Conservation (phyloP, 768 basidiomycete genomes). For the Sporobolomyces roseus region DNA sequence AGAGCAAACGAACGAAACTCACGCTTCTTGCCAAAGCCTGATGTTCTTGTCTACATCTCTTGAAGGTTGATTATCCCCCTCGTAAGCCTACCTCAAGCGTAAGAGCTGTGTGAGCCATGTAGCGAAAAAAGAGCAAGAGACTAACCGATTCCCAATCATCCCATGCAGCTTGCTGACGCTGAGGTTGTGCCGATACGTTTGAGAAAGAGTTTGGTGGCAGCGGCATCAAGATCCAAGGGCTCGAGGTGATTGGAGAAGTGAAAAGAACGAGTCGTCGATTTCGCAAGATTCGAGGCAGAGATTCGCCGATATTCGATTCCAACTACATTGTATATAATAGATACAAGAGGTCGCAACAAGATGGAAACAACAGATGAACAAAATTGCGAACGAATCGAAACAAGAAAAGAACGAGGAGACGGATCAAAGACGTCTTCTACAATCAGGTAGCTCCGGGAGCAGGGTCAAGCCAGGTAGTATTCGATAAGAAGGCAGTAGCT, state of each 20-base stretch:
- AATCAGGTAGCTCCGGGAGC: constrained; percentile 60
- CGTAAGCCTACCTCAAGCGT: constrained; percentile 9
- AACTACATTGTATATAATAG: neutral
- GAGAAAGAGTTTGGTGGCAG: neutral
- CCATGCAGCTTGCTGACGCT: neutral
- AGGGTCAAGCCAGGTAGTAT: constrained; percentile 77
- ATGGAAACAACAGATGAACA: neutral
- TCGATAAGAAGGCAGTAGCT: constrained; percentile 64
- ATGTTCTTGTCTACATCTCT: constrained; percentile 5
- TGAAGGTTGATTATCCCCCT: neutral
- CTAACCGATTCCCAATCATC: constrained; percentile 26
- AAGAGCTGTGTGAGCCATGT: neutral
- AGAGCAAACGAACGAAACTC: neutral
- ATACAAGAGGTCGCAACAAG: neutral
- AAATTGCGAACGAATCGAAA: neutral
- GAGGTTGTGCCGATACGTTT: neutral
- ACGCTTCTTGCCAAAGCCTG: constrained; percentile 28
- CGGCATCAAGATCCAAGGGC: constrained; percentile 1
- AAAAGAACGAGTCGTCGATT: neutral
- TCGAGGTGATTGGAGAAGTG: neutral
- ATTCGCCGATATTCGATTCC: too few relatives aligned
- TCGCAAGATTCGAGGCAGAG: too few relatives aligned
- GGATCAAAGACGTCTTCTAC: neutral
- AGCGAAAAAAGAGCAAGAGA: neutral
- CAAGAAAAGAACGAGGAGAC: too few relatives aligned